Evolutionary conservation across 2,329 filamentous ascomycete species (phyloP).

Genomic region (Emergomyces africanus): DNA sequence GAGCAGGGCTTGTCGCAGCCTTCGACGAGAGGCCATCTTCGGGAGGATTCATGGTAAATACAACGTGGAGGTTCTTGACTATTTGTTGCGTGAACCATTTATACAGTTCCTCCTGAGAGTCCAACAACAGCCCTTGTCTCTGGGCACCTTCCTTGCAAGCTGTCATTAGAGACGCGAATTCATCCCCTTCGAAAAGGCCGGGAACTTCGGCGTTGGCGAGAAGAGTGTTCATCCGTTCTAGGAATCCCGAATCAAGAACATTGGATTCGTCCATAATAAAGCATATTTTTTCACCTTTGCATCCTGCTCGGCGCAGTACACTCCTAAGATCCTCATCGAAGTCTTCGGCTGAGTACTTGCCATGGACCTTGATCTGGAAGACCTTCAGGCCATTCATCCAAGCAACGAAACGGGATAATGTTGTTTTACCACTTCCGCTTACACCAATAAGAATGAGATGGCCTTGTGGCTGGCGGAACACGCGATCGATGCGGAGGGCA

Average conservation of each 20-base stretch:
- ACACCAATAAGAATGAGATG: slow-evolving; percentile 98
- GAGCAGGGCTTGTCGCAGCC: slow-evolving; percentile 88
- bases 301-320: slow-evolving; percentile 84
- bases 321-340: slow-evolving; percentile 96
- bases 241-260: slow-evolving; percentile 93
- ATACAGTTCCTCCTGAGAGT: slow-evolving; percentile 98
- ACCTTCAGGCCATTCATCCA: slow-evolving; percentile 99
- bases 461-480: slow-evolving; percentile 95
- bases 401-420: slow-evolving; percentile 89
- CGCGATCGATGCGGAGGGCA: slow-evolving; percentile 92
- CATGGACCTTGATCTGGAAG: slow-evolving; percentile 99
- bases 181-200: slow-evolving; percentile 97
- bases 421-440: slow-evolving; percentile 97
- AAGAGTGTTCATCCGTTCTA: slow-evolving; percentile 98
- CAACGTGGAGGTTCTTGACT: slow-evolving; percentile 95
- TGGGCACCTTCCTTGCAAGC: slow-evolving; percentile 98
- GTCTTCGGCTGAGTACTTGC: slow-evolving; percentile 94
- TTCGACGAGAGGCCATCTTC: slow-evolving; percentile 91
- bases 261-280: slow-evolving; percentile 99
- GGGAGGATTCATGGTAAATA: slow-evolving; percentile 99
- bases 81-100: slow-evolving; percentile 99
- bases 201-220: slow-evolving; percentile 99
- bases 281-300: slow-evolving; percentile 98
- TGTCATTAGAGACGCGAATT: slow-evolving; percentile 97
- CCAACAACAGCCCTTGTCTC: slow-evolving; percentile 82